A percentile compares a stretch with the other conserved stretches of the same genome.
Evolutionary conservation across 148 eudicot genomes (phyloP).

Genomic region (Spergularia marina): DNA sequence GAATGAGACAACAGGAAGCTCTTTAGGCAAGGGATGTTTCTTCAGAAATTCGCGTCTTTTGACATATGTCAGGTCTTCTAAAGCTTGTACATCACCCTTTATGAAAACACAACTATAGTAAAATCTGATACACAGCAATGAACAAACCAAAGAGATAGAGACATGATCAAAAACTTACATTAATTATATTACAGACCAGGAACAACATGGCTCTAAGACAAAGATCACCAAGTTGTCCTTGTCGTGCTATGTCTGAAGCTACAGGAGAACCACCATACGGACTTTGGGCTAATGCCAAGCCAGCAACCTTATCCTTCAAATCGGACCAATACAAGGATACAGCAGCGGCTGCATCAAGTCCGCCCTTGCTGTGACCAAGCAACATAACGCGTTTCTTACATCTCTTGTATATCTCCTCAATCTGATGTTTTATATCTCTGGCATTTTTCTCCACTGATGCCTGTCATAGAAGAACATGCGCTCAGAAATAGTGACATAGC

Average conservation of each 20-base stretch:
- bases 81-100: slow-evolving; percentile 91
- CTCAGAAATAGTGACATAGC: slow-evolving; percentile 13
- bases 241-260: slow-evolving; percentile 86
- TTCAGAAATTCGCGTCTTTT: slow-evolving; percentile 71
- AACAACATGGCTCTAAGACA: slow-evolving; percentile 78
- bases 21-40: slow-evolving; percentile 62
- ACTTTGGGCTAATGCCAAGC: slow-evolving; percentile 87
- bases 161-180: slow-evolving; percentile 42
- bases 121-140: background rate
- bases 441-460: slow-evolving; percentile 95
- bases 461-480: slow-evolving; percentile 34
- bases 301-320: slow-evolving; percentile 88
- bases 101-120: slow-evolving; percentile 12
- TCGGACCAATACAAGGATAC: slow-evolving; percentile 91
- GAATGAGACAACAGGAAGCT: slow-evolving; percentile 77
- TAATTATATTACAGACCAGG: slow-evolving; percentile 76
- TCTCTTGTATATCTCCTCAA: slow-evolving; percentile 90
- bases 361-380: slow-evolving; percentile 99
- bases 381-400: slow-evolving; percentile 70
- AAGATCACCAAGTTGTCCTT: slow-evolving; percentile 94
- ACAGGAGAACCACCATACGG: slow-evolving; percentile 97
- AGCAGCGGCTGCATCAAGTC: slow-evolving; percentile 94
- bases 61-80: slow-evolving; percentile 88
- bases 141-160: slow-evolving; percentile 7
- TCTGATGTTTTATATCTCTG: slow-evolving; percentile 73